A percentile compares a stretch with the other conserved stretches of the same genome.
phyloP scores from a whole-genome alignment of 257 asterid species.

The Eucommia ulmoides region DNA sequence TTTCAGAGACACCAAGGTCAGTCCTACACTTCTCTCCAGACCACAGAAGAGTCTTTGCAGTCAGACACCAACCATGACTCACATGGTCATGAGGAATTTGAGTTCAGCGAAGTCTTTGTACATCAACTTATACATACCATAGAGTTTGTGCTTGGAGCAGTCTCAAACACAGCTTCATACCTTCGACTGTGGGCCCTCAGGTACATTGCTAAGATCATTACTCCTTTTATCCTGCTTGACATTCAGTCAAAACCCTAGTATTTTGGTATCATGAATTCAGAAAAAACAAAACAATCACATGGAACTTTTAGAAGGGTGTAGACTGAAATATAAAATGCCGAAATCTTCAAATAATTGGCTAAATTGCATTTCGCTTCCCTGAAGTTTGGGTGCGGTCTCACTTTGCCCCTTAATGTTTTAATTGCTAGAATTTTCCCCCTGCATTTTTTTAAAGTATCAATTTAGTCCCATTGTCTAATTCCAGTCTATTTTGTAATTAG shows the following conservation, averaged over 20 bases:
- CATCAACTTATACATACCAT: constrained; percentile 97
- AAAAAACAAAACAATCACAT: too few species aligned
- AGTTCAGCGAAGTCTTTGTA: constrained; percentile 88
- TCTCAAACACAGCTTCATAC: constrained; percentile 96
- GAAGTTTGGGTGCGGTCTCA: too few species aligned
- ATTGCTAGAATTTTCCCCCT: too few species aligned
- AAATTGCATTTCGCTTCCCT: too few species aligned
- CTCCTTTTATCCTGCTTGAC: background rate
- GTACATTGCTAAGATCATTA: constrained; percentile 25
- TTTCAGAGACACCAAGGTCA: constrained; percentile 86
- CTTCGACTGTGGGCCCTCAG: constrained; percentile 99
- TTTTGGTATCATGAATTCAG: too few species aligned
- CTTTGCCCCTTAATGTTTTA: too few species aligned
- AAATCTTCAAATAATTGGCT: too few species aligned
- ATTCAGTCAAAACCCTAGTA: background rate
- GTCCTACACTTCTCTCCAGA: constrained; percentile 63
- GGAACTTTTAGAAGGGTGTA: too few species aligned
- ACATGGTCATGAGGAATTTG: constrained; percentile 91
- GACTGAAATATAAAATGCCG: too few species aligned
- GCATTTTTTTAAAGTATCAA: too few species aligned
- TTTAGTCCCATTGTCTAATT: too few species aligned
- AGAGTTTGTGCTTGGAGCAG: constrained; percentile 99
- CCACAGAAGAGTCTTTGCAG: constrained; percentile 67
- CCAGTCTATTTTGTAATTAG: too few species aligned
- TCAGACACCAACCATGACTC: constrained; percentile 54